Conservation (phyloP, 2,329 filamentous ascomycete species). For the Sphaceloma murrayae region DNA sequence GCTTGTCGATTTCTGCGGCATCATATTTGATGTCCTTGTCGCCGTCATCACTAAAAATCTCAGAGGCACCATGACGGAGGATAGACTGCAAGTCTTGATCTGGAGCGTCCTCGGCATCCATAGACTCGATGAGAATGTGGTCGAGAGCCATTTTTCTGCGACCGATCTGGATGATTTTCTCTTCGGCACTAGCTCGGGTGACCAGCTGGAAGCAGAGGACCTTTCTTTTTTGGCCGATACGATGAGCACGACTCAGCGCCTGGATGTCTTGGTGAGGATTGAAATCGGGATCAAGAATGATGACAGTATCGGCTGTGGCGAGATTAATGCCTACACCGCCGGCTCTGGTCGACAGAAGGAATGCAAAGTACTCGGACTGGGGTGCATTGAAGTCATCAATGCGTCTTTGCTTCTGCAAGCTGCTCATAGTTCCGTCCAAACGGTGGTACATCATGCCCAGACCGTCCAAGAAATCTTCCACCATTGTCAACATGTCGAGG, state of each 20-base stretch:
- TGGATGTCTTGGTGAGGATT: slow-evolving; percentile 98
- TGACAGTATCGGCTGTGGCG: slow-evolving; percentile 92
- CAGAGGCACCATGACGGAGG: slow-evolving; percentile 74
- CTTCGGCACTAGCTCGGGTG: slow-evolving; percentile 79
- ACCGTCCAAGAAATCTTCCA: slow-evolving; percentile 82
- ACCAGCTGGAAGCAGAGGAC: slow-evolving; percentile 93
- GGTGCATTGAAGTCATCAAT: slow-evolving; percentile 92
- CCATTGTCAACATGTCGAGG: slow-evolving; percentile 70
- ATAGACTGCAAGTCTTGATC: slow-evolving; percentile 78
- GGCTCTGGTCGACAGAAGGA: slow-evolving; percentile 84
- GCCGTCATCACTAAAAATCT: slow-evolving; percentile 70
- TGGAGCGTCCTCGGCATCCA: slow-evolving; percentile 74
- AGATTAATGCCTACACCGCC: slow-evolving; percentile 97
- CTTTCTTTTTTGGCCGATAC: slow-evolving; percentile 92
- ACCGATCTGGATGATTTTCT: slow-evolving; percentile 92
- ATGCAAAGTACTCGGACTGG: slow-evolving; percentile 73
- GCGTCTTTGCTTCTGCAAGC: slow-evolving; percentile 81
- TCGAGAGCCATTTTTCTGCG: slow-evolving; percentile 94
- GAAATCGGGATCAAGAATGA: slow-evolving; percentile 94
- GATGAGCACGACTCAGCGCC: slow-evolving; percentile 84
- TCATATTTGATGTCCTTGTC: slow-evolving; percentile 74
- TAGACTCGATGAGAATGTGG: slow-evolving; percentile 84
- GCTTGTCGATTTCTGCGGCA: slow-evolving; percentile 67
- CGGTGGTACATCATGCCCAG: slow-evolving; percentile 65
- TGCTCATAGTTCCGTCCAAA: slow-evolving; percentile 73